Evolutionary conservation across 1,139 yeast genomes (phyloP).

Genomic region (Casaregolazyma suthepensis): DNA sequence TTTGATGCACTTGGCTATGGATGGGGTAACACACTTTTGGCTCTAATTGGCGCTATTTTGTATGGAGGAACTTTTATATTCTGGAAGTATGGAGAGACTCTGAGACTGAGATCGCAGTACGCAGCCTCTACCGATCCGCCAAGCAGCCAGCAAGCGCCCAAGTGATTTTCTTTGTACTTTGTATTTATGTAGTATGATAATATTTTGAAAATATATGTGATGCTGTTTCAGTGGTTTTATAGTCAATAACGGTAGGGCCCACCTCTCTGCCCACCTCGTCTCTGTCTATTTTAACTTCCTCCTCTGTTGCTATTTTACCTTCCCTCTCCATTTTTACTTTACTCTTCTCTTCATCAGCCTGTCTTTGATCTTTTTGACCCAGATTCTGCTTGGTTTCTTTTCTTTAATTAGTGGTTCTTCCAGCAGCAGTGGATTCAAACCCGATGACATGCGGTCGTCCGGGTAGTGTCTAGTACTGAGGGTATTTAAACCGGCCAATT

Average conservation of each 20-base stretch:
- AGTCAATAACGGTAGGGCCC: no score
- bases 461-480: neutral
- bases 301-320: neutral
- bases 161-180: neutral
- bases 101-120: constrained; percentile 31
- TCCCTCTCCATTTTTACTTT: neutral
- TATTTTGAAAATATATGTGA: neutral
- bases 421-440: neutral
- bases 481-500: neutral
- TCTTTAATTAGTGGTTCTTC: neutral
- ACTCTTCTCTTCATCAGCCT: neutral
- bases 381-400: neutral
- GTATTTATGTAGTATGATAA: neutral
- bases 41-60: constrained; percentile 41
- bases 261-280: neutral
- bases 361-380: neutral
- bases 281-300: neutral
- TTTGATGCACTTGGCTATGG: constrained; percentile 43
- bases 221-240: no score
- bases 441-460: neutral
- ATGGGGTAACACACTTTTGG: constrained; percentile 57
- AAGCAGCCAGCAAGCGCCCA: neutral
- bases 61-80: constrained; percentile 50
- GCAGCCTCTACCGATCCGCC: neutral
- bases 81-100: constrained; percentile 42